Conservation (phyloP, 257 asterid species). For the Capsicum chinense region DNA sequence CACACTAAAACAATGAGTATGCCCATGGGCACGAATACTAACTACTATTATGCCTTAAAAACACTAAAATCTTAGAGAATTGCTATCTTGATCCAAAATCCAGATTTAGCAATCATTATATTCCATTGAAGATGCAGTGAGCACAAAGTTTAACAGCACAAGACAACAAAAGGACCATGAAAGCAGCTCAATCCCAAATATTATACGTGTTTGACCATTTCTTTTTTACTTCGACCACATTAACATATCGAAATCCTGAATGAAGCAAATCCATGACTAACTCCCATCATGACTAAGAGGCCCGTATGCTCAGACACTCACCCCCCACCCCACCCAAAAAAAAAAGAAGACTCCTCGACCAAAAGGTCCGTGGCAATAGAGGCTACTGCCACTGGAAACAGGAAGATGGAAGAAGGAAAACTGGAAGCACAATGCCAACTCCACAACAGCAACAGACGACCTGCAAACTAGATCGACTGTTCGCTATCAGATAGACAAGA, state of each 20-base stretch:
- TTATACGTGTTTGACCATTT: not conserved
- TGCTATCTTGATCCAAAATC: not conserved
- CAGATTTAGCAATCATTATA: not conserved
- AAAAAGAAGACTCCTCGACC: not conserved
- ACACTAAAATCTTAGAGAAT: not conserved
- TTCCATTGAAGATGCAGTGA: not conserved
- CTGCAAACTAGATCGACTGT: not conserved
- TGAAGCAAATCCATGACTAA: not conserved
- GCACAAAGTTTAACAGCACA: constrained; percentile 11
- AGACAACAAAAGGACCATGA: not conserved
- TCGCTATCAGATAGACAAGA: not conserved
- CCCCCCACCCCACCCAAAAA: not conserved
- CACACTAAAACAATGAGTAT: not conserved
- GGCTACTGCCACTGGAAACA: constrained; percentile 18
- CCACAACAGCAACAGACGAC: constrained; percentile 14
- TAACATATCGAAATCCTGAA: not conserved
- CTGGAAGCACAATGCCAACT: not conserved
- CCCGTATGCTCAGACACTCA: not conserved
- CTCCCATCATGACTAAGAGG: not conserved
- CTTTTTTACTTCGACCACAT: not conserved
- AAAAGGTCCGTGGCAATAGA: not conserved
- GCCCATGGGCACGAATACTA: no score
- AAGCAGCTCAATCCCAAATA: not conserved
- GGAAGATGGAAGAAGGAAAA: constrained; percentile 10
- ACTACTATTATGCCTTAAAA: not conserved